Base-by-base conservation (phyloP, 352 stramenopile species). In the Hyaloperonospora arabidopsidis region DNA sequence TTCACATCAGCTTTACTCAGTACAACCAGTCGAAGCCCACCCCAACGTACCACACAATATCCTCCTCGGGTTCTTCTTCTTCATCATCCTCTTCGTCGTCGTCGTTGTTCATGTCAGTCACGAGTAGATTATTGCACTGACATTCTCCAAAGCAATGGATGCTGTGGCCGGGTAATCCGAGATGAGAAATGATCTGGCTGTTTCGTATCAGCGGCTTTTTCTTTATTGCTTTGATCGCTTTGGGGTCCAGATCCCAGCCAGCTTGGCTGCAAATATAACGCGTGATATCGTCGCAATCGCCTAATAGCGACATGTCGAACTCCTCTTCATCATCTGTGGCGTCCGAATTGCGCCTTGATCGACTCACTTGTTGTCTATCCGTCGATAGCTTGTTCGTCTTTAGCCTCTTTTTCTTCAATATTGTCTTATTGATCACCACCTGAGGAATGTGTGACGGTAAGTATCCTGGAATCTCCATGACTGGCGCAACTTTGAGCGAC, bases 401-500 rank as follows among this genome's bases (percentile, higher is more conserved):
- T 28, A 86, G 57, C 36, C 72, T 79, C 53, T 88, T 90, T 47
- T 86, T 87, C 63, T 83, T 87, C 10, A 96, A 64, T n/a, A 69
- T 69, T 7, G 88, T 89, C 64, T 84, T 91, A 61, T 97, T 97
- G 52, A 97, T 90, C 46, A 97, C 79, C 21, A 97, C 70, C 43
- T 95, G 79, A 19, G 86, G 86, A 29, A 93, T 85, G 45, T 91
- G 73, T 1, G 68, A 59, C 1, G 84, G 77, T 29, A 96, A 63
- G 52, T 87, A 93, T n/a, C 81, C 81, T 5, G 84, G 83, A 40
- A 97, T 90, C 54, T 89, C 79, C n/a, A 91, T 88, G 17, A 99
- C 89, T 2, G 97, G 96, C 34, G 84, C 84, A 25, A 99, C 97
- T 51, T 96, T 96, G 2, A 99, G 75, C 7, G 90, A 98, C 19